Evolutionary conservation across 75 land plant species (phyloP).

Genomic region (Sequoiadendron giganteum): DNA sequence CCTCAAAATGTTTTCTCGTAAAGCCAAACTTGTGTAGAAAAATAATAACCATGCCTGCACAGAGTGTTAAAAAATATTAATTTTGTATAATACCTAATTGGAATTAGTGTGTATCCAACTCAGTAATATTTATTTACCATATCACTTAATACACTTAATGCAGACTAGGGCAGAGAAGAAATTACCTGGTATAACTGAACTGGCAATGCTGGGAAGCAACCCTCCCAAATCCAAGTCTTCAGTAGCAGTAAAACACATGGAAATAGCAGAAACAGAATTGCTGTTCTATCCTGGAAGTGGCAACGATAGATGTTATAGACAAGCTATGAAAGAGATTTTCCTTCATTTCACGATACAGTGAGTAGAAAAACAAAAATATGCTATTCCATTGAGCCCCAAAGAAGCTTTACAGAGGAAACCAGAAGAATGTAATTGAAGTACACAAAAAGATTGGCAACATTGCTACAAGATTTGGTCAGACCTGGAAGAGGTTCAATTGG

Average conservation of each 20-base stretch:
- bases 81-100: conserved; percentile 4
- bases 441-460: not conserved
- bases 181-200: conserved; percentile 92
- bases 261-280: conserved; percentile 79
- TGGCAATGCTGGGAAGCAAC: conserved; percentile 93
- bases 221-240: conserved; percentile 76
- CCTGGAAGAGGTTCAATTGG: not conserved
- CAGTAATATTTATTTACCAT: not conserved
- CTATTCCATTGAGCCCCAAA: not conserved
- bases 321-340: not conserved
- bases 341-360: not conserved
- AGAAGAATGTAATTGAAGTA: not conserved
- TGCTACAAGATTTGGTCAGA: not conserved
- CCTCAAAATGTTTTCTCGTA: conserved; percentile 90
- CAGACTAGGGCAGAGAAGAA: not conserved
- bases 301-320: not conserved
- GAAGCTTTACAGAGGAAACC: not conserved
- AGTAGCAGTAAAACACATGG: conserved; percentile 67
- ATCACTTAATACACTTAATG: not conserved
- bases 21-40: conserved; percentile 88
- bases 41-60: conserved; percentile 91
- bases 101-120: not conserved
- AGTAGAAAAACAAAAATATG: not conserved
- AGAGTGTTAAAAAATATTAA: conserved; percentile 12
- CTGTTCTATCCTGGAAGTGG: conserved; percentile 86